Evolutionary conservation across 116 monocot genomes (phyloP).

Genomic region (Iris pallida): DNA sequence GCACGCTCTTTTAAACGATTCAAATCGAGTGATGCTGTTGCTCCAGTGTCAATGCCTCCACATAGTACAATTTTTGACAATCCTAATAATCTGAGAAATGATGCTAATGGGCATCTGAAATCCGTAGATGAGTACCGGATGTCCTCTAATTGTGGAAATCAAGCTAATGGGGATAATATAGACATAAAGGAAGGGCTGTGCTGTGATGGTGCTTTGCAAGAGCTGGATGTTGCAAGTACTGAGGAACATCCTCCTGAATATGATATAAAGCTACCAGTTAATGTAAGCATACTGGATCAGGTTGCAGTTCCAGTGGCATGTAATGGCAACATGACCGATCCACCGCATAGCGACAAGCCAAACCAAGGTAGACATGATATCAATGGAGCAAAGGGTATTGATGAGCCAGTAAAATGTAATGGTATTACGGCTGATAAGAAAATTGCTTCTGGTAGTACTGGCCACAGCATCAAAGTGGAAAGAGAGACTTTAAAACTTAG

Average conservation of each 20-base stretch:
- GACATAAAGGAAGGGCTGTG: conserved; percentile 11
- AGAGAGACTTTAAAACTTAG: conserved; percentile 40
- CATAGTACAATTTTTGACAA: conserved; percentile 5
- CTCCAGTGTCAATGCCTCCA: conserved; percentile 16
- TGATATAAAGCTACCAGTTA: neutral
- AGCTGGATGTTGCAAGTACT: conserved; percentile 11
- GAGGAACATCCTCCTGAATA: conserved; percentile 17
- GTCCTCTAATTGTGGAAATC: conserved; percentile 17
- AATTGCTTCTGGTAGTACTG: conserved; percentile 7
- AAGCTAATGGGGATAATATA: conserved; percentile 14
- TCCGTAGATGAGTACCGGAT: conserved; percentile 25
- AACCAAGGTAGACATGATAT: conserved; percentile 3
- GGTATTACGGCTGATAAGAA: conserved; percentile 7
- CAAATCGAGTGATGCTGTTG: conserved; percentile 34
- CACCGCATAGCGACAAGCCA: conserved; percentile 7
- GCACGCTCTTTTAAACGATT: conserved; percentile 72
- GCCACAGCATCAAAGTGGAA: conserved; percentile 11
- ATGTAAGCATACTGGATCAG: conserved; percentile 19
- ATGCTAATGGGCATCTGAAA: conserved; percentile 19
- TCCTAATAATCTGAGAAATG: conserved; percentile 7
- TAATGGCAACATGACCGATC: conserved; percentile 29
- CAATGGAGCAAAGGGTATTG: conserved; percentile 4
- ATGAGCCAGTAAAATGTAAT: conserved; percentile 10
- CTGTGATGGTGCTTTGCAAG: conserved; percentile 21
- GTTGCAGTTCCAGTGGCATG: conserved; percentile 2